Evolutionary conservation across 176 grass and related monocot genomes (phyloP).

Genomic region (maize (Zea mays)): Zm-B73-REFERENCE-NAM-5.0 NC_050105.1:146450001-146450500

Average conservation of each 20-base stretch:
- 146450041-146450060: conserved; percentile 98
- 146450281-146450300: neutral
- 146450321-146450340: conserved; percentile 19
- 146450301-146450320: neutral
- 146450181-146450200: conserved; percentile 99
- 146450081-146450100: conserved; percentile 98
- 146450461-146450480: neutral
- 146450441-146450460: neutral
- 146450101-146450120: conserved; percentile 88
- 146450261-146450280: conserved; percentile 38
- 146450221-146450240: conserved; percentile 87
- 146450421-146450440: conserved; percentile 31
- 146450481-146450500: neutral
- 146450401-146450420: conserved; percentile 47
- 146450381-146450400: neutral
- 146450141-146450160: conserved; percentile 98
- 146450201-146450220: conserved; percentile 98
- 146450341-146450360: conserved; percentile 26
- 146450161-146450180: conserved; percentile 99
- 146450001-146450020: conserved; percentile 95
- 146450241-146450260: conserved; percentile 96
- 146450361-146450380: conserved; percentile 24
- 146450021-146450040: conserved; percentile 94
- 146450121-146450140: conserved; percentile 97
- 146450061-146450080: conserved; percentile 98